These are phyloP conservation scores for Penicillium manginii DNA, from an alignment of 495 filamentous ascomycete genomes.

Conservation along the genomic window DNA sequence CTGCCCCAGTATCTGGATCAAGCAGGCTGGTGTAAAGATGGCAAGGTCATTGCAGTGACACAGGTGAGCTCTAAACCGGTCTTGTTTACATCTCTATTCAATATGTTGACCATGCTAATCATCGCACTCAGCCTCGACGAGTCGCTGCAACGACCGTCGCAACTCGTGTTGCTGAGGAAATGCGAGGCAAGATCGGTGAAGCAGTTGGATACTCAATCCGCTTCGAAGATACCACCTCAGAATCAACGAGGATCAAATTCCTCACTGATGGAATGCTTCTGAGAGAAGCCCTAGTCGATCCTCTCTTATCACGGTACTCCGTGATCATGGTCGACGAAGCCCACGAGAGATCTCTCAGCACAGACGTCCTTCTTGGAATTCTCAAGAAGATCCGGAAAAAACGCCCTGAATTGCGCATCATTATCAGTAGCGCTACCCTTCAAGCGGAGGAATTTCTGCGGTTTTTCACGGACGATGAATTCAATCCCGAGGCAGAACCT, in stretches of 20 bases:
- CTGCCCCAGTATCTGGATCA: constrained; percentile 86
- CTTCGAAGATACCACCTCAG: constrained; percentile 94
- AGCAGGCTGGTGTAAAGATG: constrained; percentile 86
- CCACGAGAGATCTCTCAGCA: constrained; percentile 93
- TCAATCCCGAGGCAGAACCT: constrained; percentile 38
- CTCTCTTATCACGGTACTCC: constrained; percentile 88
- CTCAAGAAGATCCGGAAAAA: constrained; percentile 89
- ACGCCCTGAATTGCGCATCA: constrained; percentile 81
- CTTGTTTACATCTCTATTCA: not conserved
- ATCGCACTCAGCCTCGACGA: constrained; percentile 69
- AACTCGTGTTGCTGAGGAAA: constrained; percentile 87
- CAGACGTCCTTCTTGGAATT: constrained; percentile 90
- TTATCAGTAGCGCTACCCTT: constrained; percentile 92
- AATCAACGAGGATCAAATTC: constrained; percentile 89
- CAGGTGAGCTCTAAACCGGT: constrained; percentile 63
- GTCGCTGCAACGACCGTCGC: constrained; percentile 95
- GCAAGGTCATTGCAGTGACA: constrained; percentile 84
- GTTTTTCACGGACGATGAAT: constrained; percentile 71
- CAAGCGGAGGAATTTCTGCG: constrained; percentile 86
- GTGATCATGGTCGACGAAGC: constrained; percentile 99
- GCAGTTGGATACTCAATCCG: constrained; percentile 96
- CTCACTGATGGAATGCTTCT: constrained; percentile 94
- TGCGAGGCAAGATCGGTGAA: constrained; percentile 87
- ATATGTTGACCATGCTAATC: constrained; percentile 18
- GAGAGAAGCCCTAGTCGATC: constrained; percentile 91